Base-by-base conservation (phyloP, 495 filamentous ascomycete species). In the Cairneyella variabilis region DNA sequence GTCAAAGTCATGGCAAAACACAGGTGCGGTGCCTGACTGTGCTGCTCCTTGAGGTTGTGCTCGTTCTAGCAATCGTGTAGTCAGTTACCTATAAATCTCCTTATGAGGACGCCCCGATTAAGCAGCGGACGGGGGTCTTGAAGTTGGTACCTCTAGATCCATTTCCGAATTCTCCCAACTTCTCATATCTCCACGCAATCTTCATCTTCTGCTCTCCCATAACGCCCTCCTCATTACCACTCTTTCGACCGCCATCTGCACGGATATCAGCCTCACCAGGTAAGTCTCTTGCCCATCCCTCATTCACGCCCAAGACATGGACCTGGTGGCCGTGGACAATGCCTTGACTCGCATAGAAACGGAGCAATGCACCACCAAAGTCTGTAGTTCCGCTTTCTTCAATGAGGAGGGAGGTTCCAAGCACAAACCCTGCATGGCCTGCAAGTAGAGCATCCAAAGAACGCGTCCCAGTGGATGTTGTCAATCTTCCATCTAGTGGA, bases 101-200 rank as follows among this genome's bases (percentile, higher is more conserved):
- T n/a, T 44, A 44, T 3, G 12, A 5, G 21, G 21, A 20, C 17
- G 17, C 21, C 23, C 17, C 17, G 43, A 39, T 16, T 42, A 22
- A 41, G 18, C 30, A 42, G 53, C 44, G 51, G 23, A 6, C 6
- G n/a, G n/a, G n/a, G n/a, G n/a, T n/a, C n/a, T n/a, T n/a, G n/a
- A n/a, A n/a, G 28, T 34, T 47, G 57, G 1, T 50, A 64, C 61
- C 61, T 64, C 57, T 58, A 26, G 43, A 25, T 23, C 63, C 55
- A 25, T 32, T 52, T 9, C 61, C 58, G 52, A 65, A 63, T 22
- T 86, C 83, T 20, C 90, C 86, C 56, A 97, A 66, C 17, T 84
- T 80, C 66, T 97, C 91, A 71, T 98, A 98, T 67, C 93, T 74
- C 93, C 93, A 98, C 9, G 93, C 93, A 68, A 98, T 98, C 72